Percentiles rank a stretch among this genome's conserved stretches.
phyloP scores from a whole-genome alignment of 164 flowering plant species.

The Tetracentron sinense region DNA sequence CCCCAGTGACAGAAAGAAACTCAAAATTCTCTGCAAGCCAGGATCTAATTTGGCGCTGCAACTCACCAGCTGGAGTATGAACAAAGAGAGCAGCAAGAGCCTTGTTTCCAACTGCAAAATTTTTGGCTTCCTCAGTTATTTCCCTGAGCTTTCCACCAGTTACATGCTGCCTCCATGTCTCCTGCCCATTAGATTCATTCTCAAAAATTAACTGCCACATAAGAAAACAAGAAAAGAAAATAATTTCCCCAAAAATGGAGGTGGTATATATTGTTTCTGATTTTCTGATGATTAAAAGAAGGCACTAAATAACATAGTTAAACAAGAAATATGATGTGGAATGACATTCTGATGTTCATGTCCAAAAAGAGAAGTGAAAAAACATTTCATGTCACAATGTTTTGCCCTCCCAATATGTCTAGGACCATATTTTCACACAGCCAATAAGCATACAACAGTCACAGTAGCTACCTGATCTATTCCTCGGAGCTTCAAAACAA shows the following conservation, averaged over 20 bases:
- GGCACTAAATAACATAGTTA: too few species aligned
- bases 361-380: neutral
- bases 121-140: constrained; percentile 94
- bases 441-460: neutral
- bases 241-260: too few species aligned
- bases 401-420: neutral
- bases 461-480: constrained; percentile 75
- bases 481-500: constrained; percentile 88
- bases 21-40: constrained; percentile 98
- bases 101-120: constrained; percentile 85
- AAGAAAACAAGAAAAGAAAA: too few species aligned
- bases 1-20: constrained; percentile 83
- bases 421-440: neutral
- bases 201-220: too few species aligned
- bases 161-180: constrained; percentile 85
- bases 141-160: constrained; percentile 97
- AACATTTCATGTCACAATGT: too few species aligned
- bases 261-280: too few species aligned
- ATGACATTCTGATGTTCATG: neutral
- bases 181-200: constrained; percentile 65
- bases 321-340: too few species aligned
- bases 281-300: too few species aligned
- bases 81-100: constrained; percentile 97
- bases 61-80: constrained; percentile 98
- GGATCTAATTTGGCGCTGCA: constrained; percentile 91